A percentile compares a stretch with the other conserved stretches of the same genome.
Evolutionary conservation across 352 stramenopile genomes (phyloP).

Genomic region (Phytophthora pisi): DNA sequence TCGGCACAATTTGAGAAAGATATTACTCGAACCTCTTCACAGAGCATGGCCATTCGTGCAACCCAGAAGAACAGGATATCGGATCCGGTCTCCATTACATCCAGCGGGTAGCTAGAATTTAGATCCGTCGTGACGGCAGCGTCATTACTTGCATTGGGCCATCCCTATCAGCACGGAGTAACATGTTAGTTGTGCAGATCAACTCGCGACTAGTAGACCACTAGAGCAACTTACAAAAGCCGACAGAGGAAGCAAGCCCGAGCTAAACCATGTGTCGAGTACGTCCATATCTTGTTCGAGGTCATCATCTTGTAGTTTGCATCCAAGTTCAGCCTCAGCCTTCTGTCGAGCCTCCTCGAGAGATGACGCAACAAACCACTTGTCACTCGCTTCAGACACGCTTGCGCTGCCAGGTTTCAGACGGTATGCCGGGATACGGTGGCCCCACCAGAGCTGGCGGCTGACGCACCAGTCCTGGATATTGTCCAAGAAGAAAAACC

Average conservation of each 20-base stretch:
- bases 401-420: constrained; percentile 40
- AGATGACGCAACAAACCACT: constrained; percentile 96
- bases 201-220: constrained; percentile 43
- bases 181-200: not conserved
- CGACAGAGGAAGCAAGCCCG: constrained; percentile 95
- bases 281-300: constrained; percentile 98
- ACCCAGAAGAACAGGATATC: constrained; percentile 99
- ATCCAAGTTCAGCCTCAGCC: constrained; percentile 85
- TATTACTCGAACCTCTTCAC: constrained; percentile 88
- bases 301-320: constrained; percentile 68
- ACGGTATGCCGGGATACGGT: constrained; percentile 98
- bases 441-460: constrained; percentile 99
- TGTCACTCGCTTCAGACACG: constrained; percentile 34
- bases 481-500: constrained; percentile 99
- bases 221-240: constrained; percentile 53
- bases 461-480: constrained; percentile 99
- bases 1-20: not conserved
- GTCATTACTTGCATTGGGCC: constrained; percentile 88
- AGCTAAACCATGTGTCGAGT: constrained; percentile 99
- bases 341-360: constrained; percentile 91
- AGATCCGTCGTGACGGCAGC: constrained; percentile 32
- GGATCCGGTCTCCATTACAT: constrained; percentile 91
- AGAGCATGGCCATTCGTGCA: constrained; percentile 99
- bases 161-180: constrained; percentile 68
- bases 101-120: constrained; percentile 58